Percentiles rank a stretch among this genome's conserved stretches.
phyloP scores from a whole-genome alignment of 1,284 basidiomycete species.

The Leccinum pachyderme region DNA sequence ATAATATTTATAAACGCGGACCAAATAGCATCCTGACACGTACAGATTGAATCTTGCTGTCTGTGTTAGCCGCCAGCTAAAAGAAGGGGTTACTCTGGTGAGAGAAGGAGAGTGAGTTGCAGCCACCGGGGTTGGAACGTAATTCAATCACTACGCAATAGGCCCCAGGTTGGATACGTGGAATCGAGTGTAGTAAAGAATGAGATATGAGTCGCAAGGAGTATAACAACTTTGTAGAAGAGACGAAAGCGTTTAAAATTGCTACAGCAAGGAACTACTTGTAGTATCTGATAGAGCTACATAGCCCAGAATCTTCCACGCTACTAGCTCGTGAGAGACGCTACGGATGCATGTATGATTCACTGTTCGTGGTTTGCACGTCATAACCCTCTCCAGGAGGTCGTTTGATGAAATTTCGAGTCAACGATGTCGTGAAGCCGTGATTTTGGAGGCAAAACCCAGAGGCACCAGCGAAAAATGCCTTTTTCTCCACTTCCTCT shows the following conservation, averaged over 20 bases:
- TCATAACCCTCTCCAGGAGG: conserved; percentile 4
- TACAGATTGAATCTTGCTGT: conserved; percentile 2
- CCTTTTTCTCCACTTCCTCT: not conserved
- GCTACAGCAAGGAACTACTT: not conserved
- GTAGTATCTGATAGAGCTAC: not conserved
- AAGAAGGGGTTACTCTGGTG: not conserved
- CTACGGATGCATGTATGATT: not conserved
- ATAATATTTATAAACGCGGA: not conserved
- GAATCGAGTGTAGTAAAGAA: not conserved
- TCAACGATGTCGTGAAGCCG: not conserved
- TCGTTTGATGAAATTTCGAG: not conserved
- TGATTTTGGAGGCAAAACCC: not conserved
- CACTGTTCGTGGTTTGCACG: not conserved
- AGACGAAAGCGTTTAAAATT: not conserved
- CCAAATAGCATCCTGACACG: conserved; percentile 5
- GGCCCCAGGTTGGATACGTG: not conserved
- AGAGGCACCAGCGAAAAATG: not conserved
- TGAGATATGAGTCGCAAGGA: not conserved
- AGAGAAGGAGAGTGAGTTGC: not conserved
- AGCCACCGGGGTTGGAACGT: not conserved
- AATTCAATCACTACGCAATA: not conserved
- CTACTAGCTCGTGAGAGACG: not conserved
- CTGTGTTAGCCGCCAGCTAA: not conserved
- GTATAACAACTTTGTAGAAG: not conserved
- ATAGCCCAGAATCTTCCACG: not conserved